Percentiles rank a stretch among this genome's conserved stretches.
These are phyloP conservation scores for Botryotinia globosa DNA, from an alignment of 2,329 filamentous ascomycete species.

Conservation along the genomic window DNA sequence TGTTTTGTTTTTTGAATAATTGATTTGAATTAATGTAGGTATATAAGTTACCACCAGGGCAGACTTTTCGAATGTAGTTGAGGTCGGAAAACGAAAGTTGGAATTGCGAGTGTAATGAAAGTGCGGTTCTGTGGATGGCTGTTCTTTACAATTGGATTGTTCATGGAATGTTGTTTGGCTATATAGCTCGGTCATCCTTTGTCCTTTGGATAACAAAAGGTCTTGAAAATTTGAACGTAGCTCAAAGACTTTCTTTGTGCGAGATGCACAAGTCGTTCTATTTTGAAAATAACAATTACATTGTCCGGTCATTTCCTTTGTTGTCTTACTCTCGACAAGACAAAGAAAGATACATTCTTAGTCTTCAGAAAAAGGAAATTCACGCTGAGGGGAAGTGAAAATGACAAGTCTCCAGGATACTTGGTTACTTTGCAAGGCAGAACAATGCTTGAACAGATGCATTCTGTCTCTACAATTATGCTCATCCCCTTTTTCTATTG, in stretches of 20 bases:
- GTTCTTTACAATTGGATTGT: slow-evolving; percentile 14
- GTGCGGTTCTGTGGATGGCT: background rate
- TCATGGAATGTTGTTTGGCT: background rate
- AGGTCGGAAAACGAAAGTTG: background rate
- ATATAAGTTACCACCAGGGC: background rate
- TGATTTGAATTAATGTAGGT: background rate
- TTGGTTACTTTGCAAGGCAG: background rate
- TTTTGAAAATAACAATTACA: background rate
- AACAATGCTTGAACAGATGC: slow-evolving; percentile 6
- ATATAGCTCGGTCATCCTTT: slow-evolving; percentile 2
- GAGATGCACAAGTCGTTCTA: background rate
- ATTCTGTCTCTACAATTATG: background rate
- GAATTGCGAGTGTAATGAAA: background rate
- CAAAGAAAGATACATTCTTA: background rate
- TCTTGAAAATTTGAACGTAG: no score
- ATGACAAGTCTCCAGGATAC: background rate
- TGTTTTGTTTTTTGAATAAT: background rate
- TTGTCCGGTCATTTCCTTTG: background rate
- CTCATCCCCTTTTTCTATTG: background rate
- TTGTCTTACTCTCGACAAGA: background rate
- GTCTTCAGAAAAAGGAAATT: background rate
- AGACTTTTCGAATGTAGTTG: background rate
- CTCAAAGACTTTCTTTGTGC: background rate
- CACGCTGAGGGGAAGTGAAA: background rate
- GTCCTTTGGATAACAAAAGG: background rate